phyloP scores from a whole-genome alignment of 148 eudicot species.

The Talinum fruticosum region DNA sequence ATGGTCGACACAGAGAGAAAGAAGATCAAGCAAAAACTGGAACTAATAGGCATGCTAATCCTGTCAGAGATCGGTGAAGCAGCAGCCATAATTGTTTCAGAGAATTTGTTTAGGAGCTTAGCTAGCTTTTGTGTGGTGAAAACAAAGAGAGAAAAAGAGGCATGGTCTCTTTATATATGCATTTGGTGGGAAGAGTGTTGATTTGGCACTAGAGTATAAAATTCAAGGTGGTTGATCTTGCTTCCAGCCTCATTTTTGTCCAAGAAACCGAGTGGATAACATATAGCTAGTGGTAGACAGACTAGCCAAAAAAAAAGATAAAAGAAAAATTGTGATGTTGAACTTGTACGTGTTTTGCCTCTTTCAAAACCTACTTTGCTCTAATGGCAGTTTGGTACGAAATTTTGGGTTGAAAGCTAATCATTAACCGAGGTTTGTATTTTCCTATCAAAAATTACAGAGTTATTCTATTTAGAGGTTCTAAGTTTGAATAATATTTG shows the following conservation, averaged over 20 bases:
- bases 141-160: not conserved
- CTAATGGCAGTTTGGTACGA: too few species aligned
- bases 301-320: not conserved
- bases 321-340: not conserved
- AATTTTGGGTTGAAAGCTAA: too few species aligned
- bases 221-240: not conserved
- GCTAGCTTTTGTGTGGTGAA: not conserved
- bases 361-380: too few species aligned
- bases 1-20: not conserved
- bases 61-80: not conserved
- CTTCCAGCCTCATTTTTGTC: not conserved
- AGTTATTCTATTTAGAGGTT: too few species aligned
- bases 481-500: too few species aligned
- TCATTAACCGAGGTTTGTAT: too few species aligned
- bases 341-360: not conserved
- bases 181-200: not conserved
- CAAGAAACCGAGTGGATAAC: slow-evolving; percentile 6
- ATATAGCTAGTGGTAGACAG: slow-evolving; percentile 1
- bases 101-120: too few species aligned
- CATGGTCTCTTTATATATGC: not conserved
- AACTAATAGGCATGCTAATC: not conserved
- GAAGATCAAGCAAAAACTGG: not conserved
- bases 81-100: not conserved
- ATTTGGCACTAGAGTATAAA: not conserved
- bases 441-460: too few species aligned